Evolutionary conservation across 2,329 filamentous ascomycete species (phyloP).

Genomic region (Cercospora citrullina): DNA sequence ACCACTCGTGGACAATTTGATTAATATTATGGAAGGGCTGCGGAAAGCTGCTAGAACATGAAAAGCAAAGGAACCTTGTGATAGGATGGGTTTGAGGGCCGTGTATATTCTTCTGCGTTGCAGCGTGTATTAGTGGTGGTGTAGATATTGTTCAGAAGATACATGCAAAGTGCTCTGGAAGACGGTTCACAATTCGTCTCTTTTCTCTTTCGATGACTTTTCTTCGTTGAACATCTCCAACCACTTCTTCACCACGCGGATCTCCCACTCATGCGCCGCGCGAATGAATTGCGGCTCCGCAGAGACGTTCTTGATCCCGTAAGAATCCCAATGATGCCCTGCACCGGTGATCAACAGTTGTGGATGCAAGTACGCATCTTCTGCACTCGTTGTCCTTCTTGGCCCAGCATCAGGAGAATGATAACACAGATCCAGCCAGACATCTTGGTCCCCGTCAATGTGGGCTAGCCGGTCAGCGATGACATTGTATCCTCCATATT

Average conservation of each 20-base stretch:
- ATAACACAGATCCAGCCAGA: slow-evolving; percentile 56
- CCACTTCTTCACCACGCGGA: slow-evolving; percentile 66
- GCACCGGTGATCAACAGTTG: slow-evolving; percentile 53
- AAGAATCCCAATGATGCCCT: slow-evolving; percentile 48
- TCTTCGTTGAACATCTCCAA: slow-evolving; percentile 43
- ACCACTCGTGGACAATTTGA: slow-evolving; percentile 67
- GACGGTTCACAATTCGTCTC: background rate
- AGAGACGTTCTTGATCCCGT: slow-evolving; percentile 56
- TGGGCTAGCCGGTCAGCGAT: slow-evolving; percentile 51
- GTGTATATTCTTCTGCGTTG: background rate
- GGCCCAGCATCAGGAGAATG: slow-evolving; percentile 48
- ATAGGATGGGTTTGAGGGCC: background rate
- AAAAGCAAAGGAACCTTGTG: background rate
- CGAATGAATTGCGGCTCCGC: slow-evolving; percentile 59
- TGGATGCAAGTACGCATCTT: slow-evolving; percentile 47
- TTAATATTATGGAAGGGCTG: slow-evolving; percentile 63
- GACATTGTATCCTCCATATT: slow-evolving; percentile 52
- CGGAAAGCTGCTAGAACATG: slow-evolving; percentile 37
- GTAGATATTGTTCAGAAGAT: background rate
- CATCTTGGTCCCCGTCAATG: slow-evolving; percentile 55
- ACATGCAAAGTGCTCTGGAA: background rate
- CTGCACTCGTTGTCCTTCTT: slow-evolving; percentile 19
- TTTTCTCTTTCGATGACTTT: slow-evolving; percentile 4
- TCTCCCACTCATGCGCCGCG: slow-evolving; percentile 60
- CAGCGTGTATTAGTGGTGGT: background rate